A percentile compares a stretch with the other conserved stretches of the same genome.
Evolutionary conservation across 1,284 basidiomycete species (phyloP).

Genomic region (Tetrapyrgos nigripes): DNA sequence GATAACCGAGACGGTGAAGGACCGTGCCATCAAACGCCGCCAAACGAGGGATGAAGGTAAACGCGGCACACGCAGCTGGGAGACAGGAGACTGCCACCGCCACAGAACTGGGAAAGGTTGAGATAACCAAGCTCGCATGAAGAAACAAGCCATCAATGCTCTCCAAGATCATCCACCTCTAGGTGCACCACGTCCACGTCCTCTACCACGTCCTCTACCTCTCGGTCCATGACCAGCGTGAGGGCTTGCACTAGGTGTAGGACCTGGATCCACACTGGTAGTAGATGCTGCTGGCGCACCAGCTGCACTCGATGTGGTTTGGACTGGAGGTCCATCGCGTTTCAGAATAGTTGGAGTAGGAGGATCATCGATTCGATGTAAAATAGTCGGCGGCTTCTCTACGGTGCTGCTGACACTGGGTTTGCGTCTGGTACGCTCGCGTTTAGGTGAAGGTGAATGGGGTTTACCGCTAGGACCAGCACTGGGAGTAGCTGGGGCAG

Average conservation of each 20-base stretch:
- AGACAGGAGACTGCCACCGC: no score
- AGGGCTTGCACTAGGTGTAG: conserved; percentile 26
- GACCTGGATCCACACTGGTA: conserved; percentile 19
- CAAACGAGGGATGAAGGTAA: no score
- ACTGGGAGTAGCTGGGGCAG: conserved; percentile 15
- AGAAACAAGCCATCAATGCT: neutral
- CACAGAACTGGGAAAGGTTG: no score
- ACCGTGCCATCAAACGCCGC: no score
- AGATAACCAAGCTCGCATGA: neutral
- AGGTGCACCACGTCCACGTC: conserved; percentile 30
- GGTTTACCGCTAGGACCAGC: conserved; percentile 18
- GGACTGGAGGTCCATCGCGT: neutral
- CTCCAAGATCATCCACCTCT: conserved; percentile 12
- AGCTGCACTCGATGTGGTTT: no score
- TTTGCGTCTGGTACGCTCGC: conserved; percentile 16
- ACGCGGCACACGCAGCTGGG: no score
- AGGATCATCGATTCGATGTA: conserved; percentile 41
- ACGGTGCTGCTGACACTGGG: conserved; percentile 7
- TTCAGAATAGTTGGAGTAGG: conserved; percentile 9
- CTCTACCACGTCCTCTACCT: conserved; percentile 32
- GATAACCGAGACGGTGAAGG: no score
- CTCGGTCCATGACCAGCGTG: no score
- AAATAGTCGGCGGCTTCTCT: conserved; percentile 35
- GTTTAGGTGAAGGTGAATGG: conserved; percentile 14
- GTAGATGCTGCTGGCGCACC: neutral